Evolutionary conservation across 148 eudicot species (phyloP).

Genomic region (Heliamphora exappendiculata): DNA sequence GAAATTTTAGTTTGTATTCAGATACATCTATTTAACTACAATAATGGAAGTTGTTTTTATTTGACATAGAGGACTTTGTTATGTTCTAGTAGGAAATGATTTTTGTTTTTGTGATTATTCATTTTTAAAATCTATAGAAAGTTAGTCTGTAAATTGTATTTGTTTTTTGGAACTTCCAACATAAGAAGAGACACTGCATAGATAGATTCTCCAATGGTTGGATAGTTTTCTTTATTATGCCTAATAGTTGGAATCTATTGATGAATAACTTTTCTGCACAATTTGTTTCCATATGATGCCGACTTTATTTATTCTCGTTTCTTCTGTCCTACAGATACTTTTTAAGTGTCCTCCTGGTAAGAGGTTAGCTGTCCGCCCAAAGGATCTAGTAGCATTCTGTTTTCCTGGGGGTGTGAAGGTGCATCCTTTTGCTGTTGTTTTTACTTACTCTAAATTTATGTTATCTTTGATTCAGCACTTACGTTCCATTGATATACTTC

Average conservation of each 20-base stretch:
- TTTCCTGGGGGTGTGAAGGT: constrained; percentile 97
- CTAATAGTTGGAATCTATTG: constrained; percentile 2
- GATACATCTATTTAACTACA: background rate
- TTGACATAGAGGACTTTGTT: background rate
- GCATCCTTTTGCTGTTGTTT: background rate
- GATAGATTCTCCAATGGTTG: background rate
- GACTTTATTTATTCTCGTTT: background rate
- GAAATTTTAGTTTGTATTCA: background rate
- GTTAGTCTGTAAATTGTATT: too few species aligned
- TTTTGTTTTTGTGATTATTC: too few species aligned
- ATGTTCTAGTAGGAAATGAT: background rate
- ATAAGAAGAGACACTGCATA: background rate
- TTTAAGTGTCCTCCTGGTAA: constrained; percentile 87
- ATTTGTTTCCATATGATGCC: background rate
- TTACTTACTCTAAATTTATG: background rate
- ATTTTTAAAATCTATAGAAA: background rate
- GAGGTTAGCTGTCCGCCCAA: constrained; percentile 62
- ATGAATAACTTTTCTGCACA: background rate
- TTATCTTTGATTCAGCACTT: background rate
- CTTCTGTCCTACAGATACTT: constrained; percentile 45
- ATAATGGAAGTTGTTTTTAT: background rate
- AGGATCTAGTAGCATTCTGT: constrained; percentile 83
- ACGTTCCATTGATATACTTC: background rate
- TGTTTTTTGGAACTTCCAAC: background rate
- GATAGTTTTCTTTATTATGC: constrained; percentile 5